These are phyloP conservation scores for Lentinula sp. DNA, from an alignment of 768 basidiomycete species.

Conservation along the genomic window DNA sequence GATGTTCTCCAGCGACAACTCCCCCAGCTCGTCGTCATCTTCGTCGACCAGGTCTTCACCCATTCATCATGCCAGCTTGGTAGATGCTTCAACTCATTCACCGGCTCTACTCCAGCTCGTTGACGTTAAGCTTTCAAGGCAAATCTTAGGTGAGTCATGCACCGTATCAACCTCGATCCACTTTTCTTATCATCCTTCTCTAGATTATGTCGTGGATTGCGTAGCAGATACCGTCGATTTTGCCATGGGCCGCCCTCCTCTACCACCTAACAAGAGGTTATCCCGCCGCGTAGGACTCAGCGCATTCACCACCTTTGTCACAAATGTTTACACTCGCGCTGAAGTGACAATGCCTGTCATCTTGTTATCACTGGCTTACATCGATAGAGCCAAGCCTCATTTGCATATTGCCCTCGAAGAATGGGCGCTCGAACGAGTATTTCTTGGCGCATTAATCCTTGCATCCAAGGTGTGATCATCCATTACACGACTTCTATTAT, in stretches of 20 bases:
- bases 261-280: slow-evolving; percentile 43
- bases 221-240: slow-evolving; percentile 72
- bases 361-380: slow-evolving; percentile 69
- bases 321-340: slow-evolving; percentile 63
- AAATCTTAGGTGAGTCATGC: slow-evolving; percentile 56
- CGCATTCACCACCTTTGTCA: slow-evolving; percentile 60
- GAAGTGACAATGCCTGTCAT: slow-evolving; percentile 68
- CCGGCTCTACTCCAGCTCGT: slow-evolving; percentile 65
- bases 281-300: slow-evolving; percentile 45
- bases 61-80: slow-evolving; percentile 46
- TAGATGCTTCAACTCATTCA: slow-evolving; percentile 58
- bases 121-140: slow-evolving; percentile 53
- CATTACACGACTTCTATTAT: slow-evolving; percentile 2
- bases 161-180: neutral
- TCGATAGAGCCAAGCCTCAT: slow-evolving; percentile 71
- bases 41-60: slow-evolving; percentile 15
- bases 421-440: slow-evolving; percentile 87
- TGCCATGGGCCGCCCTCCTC: slow-evolving; percentile 62
- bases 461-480: slow-evolving; percentile 65
- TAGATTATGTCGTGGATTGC: slow-evolving; percentile 67
- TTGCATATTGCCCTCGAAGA: slow-evolving; percentile 77
- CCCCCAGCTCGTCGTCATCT: neutral
- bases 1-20: slow-evolving; percentile 1
- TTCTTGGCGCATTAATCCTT: slow-evolving; percentile 83
- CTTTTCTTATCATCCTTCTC: slow-evolving; percentile 7